Percentiles rank a stretch among this genome's conserved stretches.
These are phyloP conservation scores for Macrophomina tecta DNA, from an alignment of 2,329 filamentous ascomycete species.

Conservation along the genomic window DNA sequence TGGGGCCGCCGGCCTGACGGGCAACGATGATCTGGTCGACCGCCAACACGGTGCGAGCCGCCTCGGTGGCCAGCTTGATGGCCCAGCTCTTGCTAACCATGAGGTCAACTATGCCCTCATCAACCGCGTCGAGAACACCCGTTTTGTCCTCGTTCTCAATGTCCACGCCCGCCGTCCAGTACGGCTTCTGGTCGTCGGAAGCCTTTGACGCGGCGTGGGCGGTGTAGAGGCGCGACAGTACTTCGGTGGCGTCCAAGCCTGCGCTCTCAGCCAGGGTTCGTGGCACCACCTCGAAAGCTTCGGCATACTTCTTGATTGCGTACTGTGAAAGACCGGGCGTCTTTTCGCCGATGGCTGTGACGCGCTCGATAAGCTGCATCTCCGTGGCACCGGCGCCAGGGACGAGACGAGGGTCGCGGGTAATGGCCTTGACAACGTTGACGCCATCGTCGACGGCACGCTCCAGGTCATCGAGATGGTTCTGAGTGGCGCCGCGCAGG, in stretches of 20 bases:
- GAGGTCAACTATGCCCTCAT: constrained; percentile 90
- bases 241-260: constrained; percentile 95
- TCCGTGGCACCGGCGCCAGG: constrained; percentile 95
- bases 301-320: constrained; percentile 95
- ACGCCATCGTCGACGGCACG: constrained; percentile 97
- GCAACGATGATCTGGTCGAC: constrained; percentile 99
- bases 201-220: constrained; percentile 72
- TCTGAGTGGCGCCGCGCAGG: constrained; percentile 93
- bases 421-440: constrained; percentile 98
- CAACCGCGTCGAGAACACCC: constrained; percentile 83
- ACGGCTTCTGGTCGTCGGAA: constrained; percentile 67
- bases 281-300: constrained; percentile 97
- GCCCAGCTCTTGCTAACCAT: constrained; percentile 94
- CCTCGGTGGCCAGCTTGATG: constrained; percentile 94
- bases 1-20: constrained; percentile 94
- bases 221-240: constrained; percentile 88
- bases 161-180: constrained; percentile 92
- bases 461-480: constrained; percentile 96
- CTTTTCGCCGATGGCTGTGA: constrained; percentile 88
- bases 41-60: constrained; percentile 89
- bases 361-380: constrained; percentile 89
- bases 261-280: constrained; percentile 93
- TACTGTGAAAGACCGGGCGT: constrained; percentile 93
- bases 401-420: constrained; percentile 86
- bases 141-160: constrained; percentile 84